Percentiles rank a stretch among this genome's conserved stretches.
phyloP scores from a whole-genome alignment of 768 basidiomycete genomes.

The Ramaria sp. region DNA sequence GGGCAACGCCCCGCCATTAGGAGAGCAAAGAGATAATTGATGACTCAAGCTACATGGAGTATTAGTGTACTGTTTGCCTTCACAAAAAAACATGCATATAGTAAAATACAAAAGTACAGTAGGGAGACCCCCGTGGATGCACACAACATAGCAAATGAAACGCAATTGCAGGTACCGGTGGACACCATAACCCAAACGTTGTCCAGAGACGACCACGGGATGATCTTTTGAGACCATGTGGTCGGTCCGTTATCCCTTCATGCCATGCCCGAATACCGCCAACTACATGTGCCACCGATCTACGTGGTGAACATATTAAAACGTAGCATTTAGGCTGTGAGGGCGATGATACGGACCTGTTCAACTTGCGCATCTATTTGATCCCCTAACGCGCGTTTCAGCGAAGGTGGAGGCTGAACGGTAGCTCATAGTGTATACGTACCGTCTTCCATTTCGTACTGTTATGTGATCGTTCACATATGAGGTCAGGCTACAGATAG shows the following conservation, averaged over 20 bases:
- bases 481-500: neutral
- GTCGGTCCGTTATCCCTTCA: neutral
- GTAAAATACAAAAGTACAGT: neutral
- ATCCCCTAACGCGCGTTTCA: conserved; percentile 25
- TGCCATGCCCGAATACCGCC: neutral
- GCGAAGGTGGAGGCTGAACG: neutral
- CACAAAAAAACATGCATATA: neutral
- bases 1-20: no score
- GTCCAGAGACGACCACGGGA: neutral
- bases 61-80: neutral
- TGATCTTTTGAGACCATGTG: neutral
- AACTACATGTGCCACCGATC: neutral
- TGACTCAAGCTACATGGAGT: no score
- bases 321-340: neutral
- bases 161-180: neutral
- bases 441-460: conserved; percentile 50
- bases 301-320: neutral
- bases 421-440: neutral
- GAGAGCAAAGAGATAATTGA: no score
- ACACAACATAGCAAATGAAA: neutral
- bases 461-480: neutral
- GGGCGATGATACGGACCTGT: conserved; percentile 25
- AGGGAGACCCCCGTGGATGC: neutral
- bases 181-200: neutral
- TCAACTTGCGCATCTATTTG: conserved; percentile 48